Conservation (phyloP, 2,329 filamentous ascomycete species). For the Xylariaceae sp. region DNA sequence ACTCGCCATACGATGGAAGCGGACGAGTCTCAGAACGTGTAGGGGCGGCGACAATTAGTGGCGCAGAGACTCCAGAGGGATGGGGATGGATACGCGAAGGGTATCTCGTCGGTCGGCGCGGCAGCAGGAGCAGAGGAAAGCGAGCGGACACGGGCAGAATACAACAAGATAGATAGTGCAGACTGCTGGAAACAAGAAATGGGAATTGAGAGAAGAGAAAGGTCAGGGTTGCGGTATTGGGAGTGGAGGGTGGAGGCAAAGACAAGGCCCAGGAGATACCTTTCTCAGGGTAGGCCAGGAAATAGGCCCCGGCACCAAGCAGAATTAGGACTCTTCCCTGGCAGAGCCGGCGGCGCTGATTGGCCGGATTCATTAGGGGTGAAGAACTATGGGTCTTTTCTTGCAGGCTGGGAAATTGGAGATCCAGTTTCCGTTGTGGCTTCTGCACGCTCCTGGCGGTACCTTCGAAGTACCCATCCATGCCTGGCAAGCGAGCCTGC, state of each 20-base stretch:
- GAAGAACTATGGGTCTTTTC: conserved; percentile 23
- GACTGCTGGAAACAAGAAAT: conserved; percentile 18
- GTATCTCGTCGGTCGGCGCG: conserved; percentile 8
- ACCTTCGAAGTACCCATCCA: neutral
- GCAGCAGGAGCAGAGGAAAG: conserved; percentile 15
- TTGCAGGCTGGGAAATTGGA: conserved; percentile 31
- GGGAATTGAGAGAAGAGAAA: conserved; percentile 19
- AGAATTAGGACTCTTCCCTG: conserved; percentile 17
- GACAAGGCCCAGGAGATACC: conserved; percentile 1
- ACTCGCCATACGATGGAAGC: conserved; percentile 19
- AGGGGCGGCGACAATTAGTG: conserved; percentile 7
- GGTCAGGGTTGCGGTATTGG: conserved; percentile 7
- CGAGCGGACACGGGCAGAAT: conserved; percentile 12
- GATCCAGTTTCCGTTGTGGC: conserved; percentile 11
- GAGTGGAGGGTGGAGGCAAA: conserved; percentile 9
- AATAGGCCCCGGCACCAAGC: conserved; percentile 15
- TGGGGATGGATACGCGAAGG: neutral
- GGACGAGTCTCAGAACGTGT: conserved; percentile 22
- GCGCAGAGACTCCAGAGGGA: neutral
- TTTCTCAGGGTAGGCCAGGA: conserved; percentile 12
- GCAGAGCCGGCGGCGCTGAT: conserved; percentile 6
- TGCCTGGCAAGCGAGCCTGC: neutral
- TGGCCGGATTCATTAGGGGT: conserved; percentile 20
- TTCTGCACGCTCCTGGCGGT: conserved; percentile 6
- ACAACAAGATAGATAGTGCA: conserved; percentile 4